A percentile compares a stretch with the other conserved stretches of the same genome.
Evolutionary conservation across 345 rosid species (phyloP).

Genomic region (Brassica incana): DNA sequence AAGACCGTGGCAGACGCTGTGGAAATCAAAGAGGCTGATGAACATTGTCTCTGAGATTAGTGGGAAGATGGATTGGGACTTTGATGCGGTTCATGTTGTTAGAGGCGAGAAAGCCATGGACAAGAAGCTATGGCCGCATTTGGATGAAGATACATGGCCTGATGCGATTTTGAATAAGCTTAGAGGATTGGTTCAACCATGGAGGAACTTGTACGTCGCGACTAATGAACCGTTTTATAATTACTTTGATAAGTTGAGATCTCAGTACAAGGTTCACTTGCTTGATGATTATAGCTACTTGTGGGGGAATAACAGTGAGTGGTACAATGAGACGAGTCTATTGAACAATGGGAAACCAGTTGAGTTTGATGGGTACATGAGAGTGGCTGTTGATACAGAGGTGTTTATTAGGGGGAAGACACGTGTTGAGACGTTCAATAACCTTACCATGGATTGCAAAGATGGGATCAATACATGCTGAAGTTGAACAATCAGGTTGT

Average conservation of each 20-base stretch:
- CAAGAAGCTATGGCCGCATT: conserved; percentile 83
- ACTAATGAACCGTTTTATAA: conserved; percentile 85
- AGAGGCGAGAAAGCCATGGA: conserved; percentile 89
- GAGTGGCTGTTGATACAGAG: conserved; percentile 96
- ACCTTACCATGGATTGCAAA: conserved; percentile 85
- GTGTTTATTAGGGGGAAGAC: conserved; percentile 75
- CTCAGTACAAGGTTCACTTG: conserved; percentile 82
- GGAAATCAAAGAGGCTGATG: conserved; percentile 97
- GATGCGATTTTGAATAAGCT: conserved; percentile 66
- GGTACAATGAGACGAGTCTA: conserved; percentile 78
- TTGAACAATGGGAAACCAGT: conserved; percentile 69
- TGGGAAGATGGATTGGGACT: conserved; percentile 96
- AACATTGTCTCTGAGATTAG: conserved; percentile 80
- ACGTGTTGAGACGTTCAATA: conserved; percentile 81
- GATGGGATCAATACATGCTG: conserved; percentile 88
- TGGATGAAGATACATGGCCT: conserved; percentile 84
- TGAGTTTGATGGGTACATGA: conserved; percentile 93
- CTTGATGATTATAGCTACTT: conserved; percentile 77
- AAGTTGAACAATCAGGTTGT: conserved; percentile 33
- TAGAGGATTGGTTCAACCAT: conserved; percentile 55
- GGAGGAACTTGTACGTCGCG: conserved; percentile 83
- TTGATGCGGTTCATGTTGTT: conserved; percentile 82
- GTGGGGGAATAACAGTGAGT: conserved; percentile 81
- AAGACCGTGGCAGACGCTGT: conserved; percentile 83
- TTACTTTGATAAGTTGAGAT: conserved; percentile 86